phyloP scores from a whole-genome alignment of 768 basidiomycete genomes.

The Gelatoporia subvermispora region DNA sequence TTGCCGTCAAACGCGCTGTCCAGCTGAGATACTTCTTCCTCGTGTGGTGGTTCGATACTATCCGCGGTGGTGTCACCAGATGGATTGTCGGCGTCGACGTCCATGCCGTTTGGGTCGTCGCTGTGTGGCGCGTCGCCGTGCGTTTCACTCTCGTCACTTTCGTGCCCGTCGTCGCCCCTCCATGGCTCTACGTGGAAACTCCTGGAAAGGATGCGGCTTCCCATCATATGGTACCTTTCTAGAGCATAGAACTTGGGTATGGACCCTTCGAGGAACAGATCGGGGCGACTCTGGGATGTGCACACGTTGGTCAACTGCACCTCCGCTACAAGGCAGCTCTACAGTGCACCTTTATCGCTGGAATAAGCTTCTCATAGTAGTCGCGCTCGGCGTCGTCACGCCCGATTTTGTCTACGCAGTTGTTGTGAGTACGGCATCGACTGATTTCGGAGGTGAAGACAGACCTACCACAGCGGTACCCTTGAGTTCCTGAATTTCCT shows the following conservation, averaged over 20 bases:
- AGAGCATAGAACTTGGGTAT: constrained; percentile 54
- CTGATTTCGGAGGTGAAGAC: constrained; percentile 21
- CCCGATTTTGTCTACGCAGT: constrained; percentile 75
- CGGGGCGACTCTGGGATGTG: constrained; percentile 53
- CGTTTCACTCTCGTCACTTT: constrained; percentile 31
- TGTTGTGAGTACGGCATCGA: not conserved
- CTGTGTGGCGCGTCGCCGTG: constrained; percentile 24
- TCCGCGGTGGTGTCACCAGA: constrained; percentile 38
- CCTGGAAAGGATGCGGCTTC: constrained; percentile 86
- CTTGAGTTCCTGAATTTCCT: constrained; percentile 66
- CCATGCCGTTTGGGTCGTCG: constrained; percentile 31
- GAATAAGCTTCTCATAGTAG: constrained; percentile 61
- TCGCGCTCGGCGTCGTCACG: constrained; percentile 75
- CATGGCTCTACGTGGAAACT: constrained; percentile 81
- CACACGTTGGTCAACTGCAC: not conserved
- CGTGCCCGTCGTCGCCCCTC: constrained; percentile 27
- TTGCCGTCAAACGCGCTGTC: constrained; percentile 7
- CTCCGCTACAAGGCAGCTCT: not conserved
- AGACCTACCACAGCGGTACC: constrained; percentile 87
- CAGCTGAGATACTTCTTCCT: constrained; percentile 1
- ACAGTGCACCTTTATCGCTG: constrained; percentile 58
- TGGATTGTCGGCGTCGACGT: constrained; percentile 23
- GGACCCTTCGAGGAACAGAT: constrained; percentile 60
- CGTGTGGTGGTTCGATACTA: constrained; percentile 22
- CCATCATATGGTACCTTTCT: constrained; percentile 79